Evolutionary conservation across 768 basidiomycete species (phyloP).

Genomic region (Rhodotorula babjevae): DNA sequence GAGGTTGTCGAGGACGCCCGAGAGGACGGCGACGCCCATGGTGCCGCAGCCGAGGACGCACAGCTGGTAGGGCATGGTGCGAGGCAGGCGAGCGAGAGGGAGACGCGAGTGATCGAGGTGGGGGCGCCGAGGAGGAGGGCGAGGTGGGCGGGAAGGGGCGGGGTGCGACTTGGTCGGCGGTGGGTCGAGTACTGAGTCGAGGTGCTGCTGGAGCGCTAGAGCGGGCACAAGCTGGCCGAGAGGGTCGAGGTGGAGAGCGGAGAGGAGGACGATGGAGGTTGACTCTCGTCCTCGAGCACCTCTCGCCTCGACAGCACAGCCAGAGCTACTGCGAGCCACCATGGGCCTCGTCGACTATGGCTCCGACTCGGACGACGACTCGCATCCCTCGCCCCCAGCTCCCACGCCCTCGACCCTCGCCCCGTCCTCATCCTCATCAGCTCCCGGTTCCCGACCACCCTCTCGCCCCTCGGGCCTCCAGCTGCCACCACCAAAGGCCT

Average conservation of each 20-base stretch:
- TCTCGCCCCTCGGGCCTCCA: constrained; percentile 1
- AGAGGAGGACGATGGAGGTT: background rate
- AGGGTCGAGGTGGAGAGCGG: background rate
- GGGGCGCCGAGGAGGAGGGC: background rate
- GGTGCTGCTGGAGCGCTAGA: too few species aligned
- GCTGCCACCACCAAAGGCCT: constrained; percentile 21
- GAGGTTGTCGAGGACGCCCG: constrained; percentile 82
- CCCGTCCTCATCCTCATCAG: background rate
- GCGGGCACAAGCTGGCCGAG: too few species aligned
- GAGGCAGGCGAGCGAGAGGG: background rate
- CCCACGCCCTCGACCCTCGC: background rate
- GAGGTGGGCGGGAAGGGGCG: background rate
- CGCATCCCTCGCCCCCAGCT: background rate
- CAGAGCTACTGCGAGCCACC: background rate
- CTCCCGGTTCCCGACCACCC: background rate
- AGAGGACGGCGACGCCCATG: constrained; percentile 93
- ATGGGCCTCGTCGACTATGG: constrained; percentile 42
- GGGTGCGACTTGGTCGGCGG: background rate
- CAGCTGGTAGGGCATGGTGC: constrained; percentile 36
- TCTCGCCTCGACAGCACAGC: background rate
- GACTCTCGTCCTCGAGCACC: background rate
- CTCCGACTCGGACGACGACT: constrained; percentile 38
- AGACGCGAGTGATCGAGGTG: background rate
- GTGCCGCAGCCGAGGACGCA: constrained; percentile 79
- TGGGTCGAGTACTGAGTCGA: too few species aligned